phyloP scores from a whole-genome alignment of 208 protist genomes.

The Balamuthia mandrillaris region DNA sequence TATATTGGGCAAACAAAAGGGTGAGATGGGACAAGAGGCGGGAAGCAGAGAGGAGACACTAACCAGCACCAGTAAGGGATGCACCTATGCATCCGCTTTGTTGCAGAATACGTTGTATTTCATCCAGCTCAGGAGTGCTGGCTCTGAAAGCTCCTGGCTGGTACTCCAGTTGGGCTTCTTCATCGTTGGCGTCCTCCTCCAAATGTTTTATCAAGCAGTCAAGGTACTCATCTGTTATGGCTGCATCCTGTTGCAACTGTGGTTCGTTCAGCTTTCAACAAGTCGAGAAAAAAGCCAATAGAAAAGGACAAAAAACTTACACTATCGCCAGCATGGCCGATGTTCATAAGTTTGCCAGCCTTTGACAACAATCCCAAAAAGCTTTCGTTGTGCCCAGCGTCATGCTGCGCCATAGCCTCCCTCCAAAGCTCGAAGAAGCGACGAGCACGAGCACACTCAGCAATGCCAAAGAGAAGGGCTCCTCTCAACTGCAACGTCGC shows the following conservation, averaged over 20 bases:
- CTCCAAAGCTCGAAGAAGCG: constrained; percentile 13
- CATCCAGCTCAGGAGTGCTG: background rate
- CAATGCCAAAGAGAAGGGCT: constrained; percentile 34
- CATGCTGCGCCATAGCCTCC: too few relatives aligned
- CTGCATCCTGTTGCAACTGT: background rate
- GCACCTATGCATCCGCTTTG: background rate
- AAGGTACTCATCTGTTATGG: constrained; percentile 29
- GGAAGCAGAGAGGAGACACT: too few relatives aligned
- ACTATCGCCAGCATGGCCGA: background rate
- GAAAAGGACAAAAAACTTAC: background rate
- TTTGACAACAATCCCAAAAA: background rate
- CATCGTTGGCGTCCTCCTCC: background rate
- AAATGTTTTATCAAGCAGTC: background rate
- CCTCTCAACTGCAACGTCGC: background rate
- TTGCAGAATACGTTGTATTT: background rate
- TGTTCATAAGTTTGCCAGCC: background rate
- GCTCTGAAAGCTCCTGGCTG: background rate
- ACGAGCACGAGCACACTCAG: constrained; percentile 22
- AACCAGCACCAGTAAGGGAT: constrained; percentile 28
- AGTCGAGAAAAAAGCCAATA: background rate
- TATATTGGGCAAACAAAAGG: too few relatives aligned
- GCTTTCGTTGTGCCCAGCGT: background rate
- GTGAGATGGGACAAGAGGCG: too few relatives aligned
- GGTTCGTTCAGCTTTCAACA: background rate
- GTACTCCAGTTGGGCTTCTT: background rate